Conservation (phyloP, 1,139 yeast species). For the Insectozyma bohioensis region DNA sequence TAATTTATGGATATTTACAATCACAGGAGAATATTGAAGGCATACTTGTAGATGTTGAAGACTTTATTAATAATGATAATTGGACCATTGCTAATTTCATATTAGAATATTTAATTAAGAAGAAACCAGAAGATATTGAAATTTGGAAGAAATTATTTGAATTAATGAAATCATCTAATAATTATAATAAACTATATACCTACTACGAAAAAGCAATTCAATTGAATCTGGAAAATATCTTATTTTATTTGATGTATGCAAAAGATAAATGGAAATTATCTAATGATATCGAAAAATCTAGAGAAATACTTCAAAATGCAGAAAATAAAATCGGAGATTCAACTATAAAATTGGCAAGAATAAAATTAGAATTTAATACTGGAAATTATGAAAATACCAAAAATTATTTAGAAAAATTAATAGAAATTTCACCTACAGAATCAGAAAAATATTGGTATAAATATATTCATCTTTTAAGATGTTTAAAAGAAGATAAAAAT, state of each 20-base stretch:
- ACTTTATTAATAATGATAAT: constrained; percentile 24
- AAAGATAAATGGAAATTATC: constrained; percentile 59
- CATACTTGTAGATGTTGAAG: constrained; percentile 35
- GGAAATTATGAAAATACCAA: constrained; percentile 39
- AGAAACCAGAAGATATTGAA: constrained; percentile 47
- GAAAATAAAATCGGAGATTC: constrained; percentile 33
- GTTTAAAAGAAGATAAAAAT: constrained; percentile 11
- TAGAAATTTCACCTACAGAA: constrained; percentile 25
- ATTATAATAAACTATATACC: constrained; percentile 34
- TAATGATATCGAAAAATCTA: constrained; percentile 51
- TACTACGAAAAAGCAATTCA: constrained; percentile 53
- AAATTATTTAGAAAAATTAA: constrained; percentile 28
- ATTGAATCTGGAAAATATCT: constrained; percentile 47
- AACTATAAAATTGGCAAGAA: constrained; percentile 68
- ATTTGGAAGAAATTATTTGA: constrained; percentile 58
- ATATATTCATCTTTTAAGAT: constrained; percentile 57
- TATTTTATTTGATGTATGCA: constrained; percentile 68
- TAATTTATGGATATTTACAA: constrained; percentile 26
- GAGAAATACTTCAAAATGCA: constrained; percentile 35
- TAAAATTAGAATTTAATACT: constrained; percentile 57
- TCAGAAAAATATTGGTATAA: constrained; percentile 62
- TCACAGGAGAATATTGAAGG: constrained; percentile 25
- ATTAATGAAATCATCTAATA: constrained; percentile 38
- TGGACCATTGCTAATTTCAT: constrained; percentile 45
- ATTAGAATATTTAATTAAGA: constrained; percentile 45